These are phyloP conservation scores for Polyporus arcularius DNA, from an alignment of 768 basidiomycete species.

Conservation along the genomic window DNA sequence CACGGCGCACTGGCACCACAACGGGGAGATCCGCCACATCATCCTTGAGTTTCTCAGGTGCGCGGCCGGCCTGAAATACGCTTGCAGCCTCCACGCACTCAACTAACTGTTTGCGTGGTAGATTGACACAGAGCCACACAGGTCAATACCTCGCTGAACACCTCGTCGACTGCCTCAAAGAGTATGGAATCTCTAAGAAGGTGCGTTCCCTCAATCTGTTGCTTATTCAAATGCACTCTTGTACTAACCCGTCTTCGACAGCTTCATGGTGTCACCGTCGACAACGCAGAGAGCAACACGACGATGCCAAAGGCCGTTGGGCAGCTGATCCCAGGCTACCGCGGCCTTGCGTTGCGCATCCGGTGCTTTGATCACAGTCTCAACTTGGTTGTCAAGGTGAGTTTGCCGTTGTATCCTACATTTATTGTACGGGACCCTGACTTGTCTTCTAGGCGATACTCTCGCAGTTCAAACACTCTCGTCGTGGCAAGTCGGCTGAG, in stretches of 20 bases:
- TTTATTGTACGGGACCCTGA: not conserved
- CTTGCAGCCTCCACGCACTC: not conserved
- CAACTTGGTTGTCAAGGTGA: conserved; percentile 33
- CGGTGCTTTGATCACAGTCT: conserved; percentile 35
- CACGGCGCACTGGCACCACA: conserved; percentile 23
- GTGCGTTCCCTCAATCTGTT: not conserved
- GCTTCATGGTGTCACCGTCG: conserved; percentile 30
- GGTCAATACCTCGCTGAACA: conserved; percentile 3
- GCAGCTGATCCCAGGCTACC: not conserved
- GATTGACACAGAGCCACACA: conserved; percentile 10
- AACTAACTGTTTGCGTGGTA: too few relatives aligned
- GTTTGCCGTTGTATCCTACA: not conserved
- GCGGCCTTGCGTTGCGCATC: not conserved
- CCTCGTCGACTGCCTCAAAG: not conserved
- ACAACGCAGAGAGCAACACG: conserved; percentile 39
- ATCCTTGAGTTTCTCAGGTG: conserved; percentile 2
- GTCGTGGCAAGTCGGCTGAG: not conserved
- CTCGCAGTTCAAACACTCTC: not conserved
- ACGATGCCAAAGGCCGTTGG: conserved; percentile 28
- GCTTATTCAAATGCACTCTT: too few relatives aligned
- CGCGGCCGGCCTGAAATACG: too few relatives aligned
- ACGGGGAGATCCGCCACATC: conserved; percentile 14
- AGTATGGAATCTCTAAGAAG: conserved; percentile 10
- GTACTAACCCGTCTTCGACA: not conserved
- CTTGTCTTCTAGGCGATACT: conserved; percentile 24